These are phyloP conservation scores for Anthracocystis panici-leucophaei DNA, from an alignment of 1,284 basidiomycete genomes.

Conservation along the genomic window DNA sequence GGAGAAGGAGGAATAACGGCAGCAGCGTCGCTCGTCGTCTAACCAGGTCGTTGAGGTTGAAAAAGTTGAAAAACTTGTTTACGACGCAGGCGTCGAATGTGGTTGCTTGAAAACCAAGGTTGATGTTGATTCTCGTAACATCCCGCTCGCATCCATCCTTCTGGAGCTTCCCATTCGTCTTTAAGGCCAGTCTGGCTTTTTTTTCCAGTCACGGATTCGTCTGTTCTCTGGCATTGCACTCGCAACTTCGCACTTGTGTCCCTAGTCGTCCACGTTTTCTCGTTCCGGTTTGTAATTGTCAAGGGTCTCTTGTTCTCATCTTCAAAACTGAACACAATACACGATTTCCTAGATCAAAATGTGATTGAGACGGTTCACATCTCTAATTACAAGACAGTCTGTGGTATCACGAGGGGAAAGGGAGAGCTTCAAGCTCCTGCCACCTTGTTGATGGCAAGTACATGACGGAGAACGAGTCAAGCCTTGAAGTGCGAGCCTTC, in stretches of 20 bases:
- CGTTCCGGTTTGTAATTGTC: conserved; percentile 1
- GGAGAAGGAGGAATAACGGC: conserved; percentile 21
- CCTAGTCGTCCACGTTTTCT: neutral
- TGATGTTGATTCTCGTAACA: no score
- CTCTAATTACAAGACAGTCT: conserved; percentile 34
- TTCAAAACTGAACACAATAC: neutral
- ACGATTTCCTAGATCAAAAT: neutral
- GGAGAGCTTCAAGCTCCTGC: neutral
- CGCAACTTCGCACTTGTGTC: neutral
- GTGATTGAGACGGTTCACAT: conserved; percentile 10
- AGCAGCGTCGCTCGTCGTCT: conserved; percentile 22
- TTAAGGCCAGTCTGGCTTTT: no score
- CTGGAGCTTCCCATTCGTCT: neutral
- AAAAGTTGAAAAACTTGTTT: conserved; percentile 34
- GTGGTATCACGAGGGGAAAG: conserved; percentile 26
- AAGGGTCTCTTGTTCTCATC: neutral
- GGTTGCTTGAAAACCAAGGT: neutral
- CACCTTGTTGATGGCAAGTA: neutral
- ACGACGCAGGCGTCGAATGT: neutral
- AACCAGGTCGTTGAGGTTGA: conserved; percentile 10
- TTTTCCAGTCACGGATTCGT: neutral
- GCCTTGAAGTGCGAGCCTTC: no score
- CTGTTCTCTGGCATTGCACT: neutral
- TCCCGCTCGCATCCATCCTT: neutral
- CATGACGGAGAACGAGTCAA: neutral